phyloP scores from a whole-genome alignment of 768 basidiomycete genomes.

The Tylopilus balloui region DNA sequence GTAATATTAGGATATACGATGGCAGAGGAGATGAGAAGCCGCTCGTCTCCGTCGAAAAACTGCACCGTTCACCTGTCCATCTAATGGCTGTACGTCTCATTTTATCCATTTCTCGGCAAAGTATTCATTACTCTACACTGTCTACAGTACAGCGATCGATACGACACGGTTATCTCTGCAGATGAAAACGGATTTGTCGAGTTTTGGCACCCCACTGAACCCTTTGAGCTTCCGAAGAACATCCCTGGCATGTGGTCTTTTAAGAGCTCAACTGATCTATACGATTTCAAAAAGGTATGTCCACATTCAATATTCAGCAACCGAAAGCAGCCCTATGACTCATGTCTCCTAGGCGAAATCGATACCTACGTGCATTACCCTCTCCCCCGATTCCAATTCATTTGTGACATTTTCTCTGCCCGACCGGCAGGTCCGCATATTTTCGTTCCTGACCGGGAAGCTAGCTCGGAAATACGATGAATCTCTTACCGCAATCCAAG shows the following conservation, averaged over 20 bases:
- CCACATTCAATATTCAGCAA: neutral
- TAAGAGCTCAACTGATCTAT: conserved; percentile 89
- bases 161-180: conserved; percentile 88
- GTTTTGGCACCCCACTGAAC: conserved; percentile 91
- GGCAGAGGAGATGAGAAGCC: conserved; percentile 81
- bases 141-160: conserved; percentile 80
- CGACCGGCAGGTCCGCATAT: conserved; percentile 90
- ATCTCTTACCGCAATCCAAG: conserved; percentile 85
- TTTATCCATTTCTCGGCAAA: neutral
- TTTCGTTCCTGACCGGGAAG: conserved; percentile 87
- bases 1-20: conserved; percentile 85
- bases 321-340: neutral
- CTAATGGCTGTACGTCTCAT: conserved; percentile 69
- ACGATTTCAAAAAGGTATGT: conserved; percentile 94
- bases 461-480: conserved; percentile 93
- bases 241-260: conserved; percentile 80
- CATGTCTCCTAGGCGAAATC: conserved; percentile 67
- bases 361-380: conserved; percentile 83
- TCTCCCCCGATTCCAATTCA: conserved; percentile 84
- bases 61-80: conserved; percentile 89
- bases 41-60: conserved; percentile 64
- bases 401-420: conserved; percentile 94
- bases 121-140: conserved; percentile 49
- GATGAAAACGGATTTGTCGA: conserved; percentile 95
- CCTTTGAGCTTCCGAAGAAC: conserved; percentile 78